A percentile compares a stretch with the other conserved stretches of the same genome.
Evolutionary conservation across 148 eudicot genomes (phyloP).

Genomic region (Heliamphora exappendiculata): DNA sequence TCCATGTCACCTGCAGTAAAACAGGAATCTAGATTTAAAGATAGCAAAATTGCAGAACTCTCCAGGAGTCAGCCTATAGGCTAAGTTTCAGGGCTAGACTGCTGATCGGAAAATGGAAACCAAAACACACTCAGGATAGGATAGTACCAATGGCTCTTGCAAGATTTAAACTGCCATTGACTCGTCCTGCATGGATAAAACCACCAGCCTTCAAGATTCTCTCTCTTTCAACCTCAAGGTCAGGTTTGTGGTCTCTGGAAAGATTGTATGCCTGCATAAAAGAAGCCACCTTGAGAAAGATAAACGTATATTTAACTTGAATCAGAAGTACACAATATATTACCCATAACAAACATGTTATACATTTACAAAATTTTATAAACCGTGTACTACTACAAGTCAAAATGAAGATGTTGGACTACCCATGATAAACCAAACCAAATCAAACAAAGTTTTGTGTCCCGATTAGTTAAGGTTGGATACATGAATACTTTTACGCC

Average conservation of each 20-base stretch:
- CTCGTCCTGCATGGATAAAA: conserved; percentile 90
- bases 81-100: not conserved
- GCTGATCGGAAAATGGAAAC: not conserved
- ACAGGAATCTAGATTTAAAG: conserved; percentile 9
- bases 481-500: too few species aligned
- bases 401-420: not conserved
- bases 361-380: not conserved
- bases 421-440: too few species aligned
- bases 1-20: conserved; percentile 46
- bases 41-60: too few species aligned
- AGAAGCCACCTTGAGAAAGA: conserved; percentile 6
- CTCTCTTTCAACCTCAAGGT: conserved; percentile 84
- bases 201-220: conserved; percentile 93
- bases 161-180: conserved; percentile 91
- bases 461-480: too few species aligned
- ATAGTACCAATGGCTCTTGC: conserved; percentile 93
- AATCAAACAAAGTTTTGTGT: too few species aligned
- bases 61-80: not conserved
- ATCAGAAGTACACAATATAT: not conserved
- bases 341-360: not conserved
- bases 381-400: not conserved
- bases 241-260: conserved; percentile 96
- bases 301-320: not conserved
- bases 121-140: conserved; percentile 15
- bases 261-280: conserved; percentile 85